A percentile compares a stretch with the other conserved stretches of the same genome.
phyloP scores from a whole-genome alignment of 2,329 filamentous ascomycete genomes.

The Clarireedia monteithiana region DNA sequence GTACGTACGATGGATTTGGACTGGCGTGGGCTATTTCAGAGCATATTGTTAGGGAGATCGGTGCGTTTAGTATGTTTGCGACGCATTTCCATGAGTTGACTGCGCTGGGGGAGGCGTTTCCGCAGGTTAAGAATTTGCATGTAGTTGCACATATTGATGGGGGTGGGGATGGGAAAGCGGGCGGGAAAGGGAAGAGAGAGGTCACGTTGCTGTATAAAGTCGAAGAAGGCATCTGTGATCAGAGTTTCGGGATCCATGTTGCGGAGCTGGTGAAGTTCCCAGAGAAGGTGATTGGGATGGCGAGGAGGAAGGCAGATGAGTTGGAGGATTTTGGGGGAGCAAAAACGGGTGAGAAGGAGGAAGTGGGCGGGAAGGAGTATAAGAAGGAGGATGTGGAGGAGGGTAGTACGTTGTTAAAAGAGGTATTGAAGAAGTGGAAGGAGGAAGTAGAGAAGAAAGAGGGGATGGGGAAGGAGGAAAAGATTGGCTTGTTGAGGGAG shows the following conservation, averaged over 20 bases:
- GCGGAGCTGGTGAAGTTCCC: slow-evolving; percentile 95
- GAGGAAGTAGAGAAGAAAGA: slow-evolving; percentile 48
- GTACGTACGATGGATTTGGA: slow-evolving; percentile 96
- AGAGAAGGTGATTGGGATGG: slow-evolving; percentile 96
- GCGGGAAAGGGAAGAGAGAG: slow-evolving; percentile 49
- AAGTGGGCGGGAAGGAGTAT: slow-evolving; percentile 41
- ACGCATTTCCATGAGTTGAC: slow-evolving; percentile 99
- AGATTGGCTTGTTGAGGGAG: slow-evolving; percentile 70
- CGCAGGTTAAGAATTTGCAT: slow-evolving; percentile 86
- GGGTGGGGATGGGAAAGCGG: slow-evolving; percentile 31
- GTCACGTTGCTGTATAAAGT: slow-evolving; percentile 97
- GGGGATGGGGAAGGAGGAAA: slow-evolving; percentile 61
- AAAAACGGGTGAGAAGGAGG: slow-evolving; percentile 33
- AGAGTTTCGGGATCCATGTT: slow-evolving; percentile 97
- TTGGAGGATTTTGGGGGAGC: slow-evolving; percentile 89
- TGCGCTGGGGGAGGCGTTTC: slow-evolving; percentile 76
- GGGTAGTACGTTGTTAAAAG: slow-evolving; percentile 78
- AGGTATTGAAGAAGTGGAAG: slow-evolving; percentile 80
- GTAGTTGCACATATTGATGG: slow-evolving; percentile 83
- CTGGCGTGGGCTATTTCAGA: slow-evolving; percentile 99
- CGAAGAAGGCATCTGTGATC: slow-evolving; percentile 89
- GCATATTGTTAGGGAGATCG: slow-evolving; percentile 92
- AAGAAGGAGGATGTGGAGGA: slow-evolving; percentile 83
- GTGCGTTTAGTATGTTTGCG: slow-evolving; percentile 89
- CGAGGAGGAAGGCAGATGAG: slow-evolving; percentile 97